phyloP scores from a whole-genome alignment of 2,329 filamentous ascomycete species.

The Cladosporium austrohemisphaericum region DNA sequence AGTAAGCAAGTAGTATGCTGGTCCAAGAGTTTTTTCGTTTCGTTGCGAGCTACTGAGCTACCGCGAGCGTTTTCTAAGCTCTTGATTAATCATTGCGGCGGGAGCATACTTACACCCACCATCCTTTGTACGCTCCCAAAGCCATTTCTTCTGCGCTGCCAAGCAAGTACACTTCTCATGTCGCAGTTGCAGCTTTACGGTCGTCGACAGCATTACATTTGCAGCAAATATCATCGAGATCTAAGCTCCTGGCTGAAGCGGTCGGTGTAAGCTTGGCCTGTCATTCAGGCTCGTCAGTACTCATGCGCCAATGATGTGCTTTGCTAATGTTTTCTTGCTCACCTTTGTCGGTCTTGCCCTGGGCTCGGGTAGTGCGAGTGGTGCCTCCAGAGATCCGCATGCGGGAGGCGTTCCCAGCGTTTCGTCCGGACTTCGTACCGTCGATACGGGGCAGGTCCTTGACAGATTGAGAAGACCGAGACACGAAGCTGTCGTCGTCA shows the following conservation, averaged over 20 bases:
- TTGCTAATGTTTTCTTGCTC: background rate
- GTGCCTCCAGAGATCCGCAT: slow-evolving; percentile 2
- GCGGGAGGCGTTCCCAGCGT: background rate
- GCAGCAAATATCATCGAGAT: too few species aligned
- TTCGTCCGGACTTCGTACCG: background rate
- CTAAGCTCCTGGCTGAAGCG: slow-evolving; percentile 12
- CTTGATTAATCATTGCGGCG: too few species aligned
- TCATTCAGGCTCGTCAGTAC: background rate
- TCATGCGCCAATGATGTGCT: background rate
- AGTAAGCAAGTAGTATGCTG: too few species aligned
- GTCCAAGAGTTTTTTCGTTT: too few species aligned
- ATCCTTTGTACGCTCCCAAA: too few species aligned
- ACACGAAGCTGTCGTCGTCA: background rate
- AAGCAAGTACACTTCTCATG: too few species aligned
- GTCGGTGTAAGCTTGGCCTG: background rate
- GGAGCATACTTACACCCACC: too few species aligned
- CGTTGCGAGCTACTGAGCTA: too few species aligned
- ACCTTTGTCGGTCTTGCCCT: slow-evolving; percentile 1
- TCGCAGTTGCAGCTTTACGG: too few species aligned
- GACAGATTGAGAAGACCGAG: slow-evolving; percentile 13
- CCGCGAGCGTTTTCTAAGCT: too few species aligned
- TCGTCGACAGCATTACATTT: too few species aligned
- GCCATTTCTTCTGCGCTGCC: too few species aligned
- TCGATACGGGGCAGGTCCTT: slow-evolving; percentile 6
- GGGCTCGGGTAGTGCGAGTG: background rate